phyloP scores from a whole-genome alignment of 257 asterid species.

The Haberlea rhodopensis region DNA sequence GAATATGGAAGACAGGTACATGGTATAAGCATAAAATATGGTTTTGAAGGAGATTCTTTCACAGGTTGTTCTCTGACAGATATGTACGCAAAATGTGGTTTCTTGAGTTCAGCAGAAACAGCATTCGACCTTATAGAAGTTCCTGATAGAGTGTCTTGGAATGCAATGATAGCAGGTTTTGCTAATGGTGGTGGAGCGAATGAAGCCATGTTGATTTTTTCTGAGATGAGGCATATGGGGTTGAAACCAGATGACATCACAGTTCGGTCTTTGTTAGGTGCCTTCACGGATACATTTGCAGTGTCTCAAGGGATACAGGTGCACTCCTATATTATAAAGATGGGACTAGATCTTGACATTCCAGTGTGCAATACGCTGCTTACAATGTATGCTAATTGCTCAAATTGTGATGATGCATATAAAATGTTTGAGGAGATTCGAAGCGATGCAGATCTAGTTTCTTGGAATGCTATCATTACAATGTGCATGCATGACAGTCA shows the following conservation, averaged over 20 bases:
- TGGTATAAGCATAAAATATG: constrained; percentile 54
- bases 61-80: constrained; percentile 70
- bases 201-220: constrained; percentile 49
- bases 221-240: constrained; percentile 53
- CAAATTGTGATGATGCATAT: constrained; percentile 39
- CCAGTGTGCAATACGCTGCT: constrained; percentile 65
- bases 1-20: constrained; percentile 68
- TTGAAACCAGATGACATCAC: constrained; percentile 58
- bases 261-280: constrained; percentile 64
- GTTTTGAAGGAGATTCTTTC: constrained; percentile 47
- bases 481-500: constrained; percentile 47
- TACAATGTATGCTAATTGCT: constrained; percentile 70
- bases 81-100: constrained; percentile 77
- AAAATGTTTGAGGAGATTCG: constrained; percentile 43
- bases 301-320: constrained; percentile 62
- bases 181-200: constrained; percentile 53
- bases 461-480: constrained; percentile 74
- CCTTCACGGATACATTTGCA: constrained; percentile 37
- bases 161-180: constrained; percentile 62
- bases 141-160: constrained; percentile 74
- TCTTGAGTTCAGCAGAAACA: constrained; percentile 50
- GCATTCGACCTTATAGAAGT: constrained; percentile 49
- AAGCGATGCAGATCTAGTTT: constrained; percentile 53
- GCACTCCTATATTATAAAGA: constrained; percentile 54
- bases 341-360: constrained; percentile 41